These are phyloP conservation scores for Fusarium luffae DNA, from an alignment of 2,329 filamentous ascomycete species.

Conservation along the genomic window DNA sequence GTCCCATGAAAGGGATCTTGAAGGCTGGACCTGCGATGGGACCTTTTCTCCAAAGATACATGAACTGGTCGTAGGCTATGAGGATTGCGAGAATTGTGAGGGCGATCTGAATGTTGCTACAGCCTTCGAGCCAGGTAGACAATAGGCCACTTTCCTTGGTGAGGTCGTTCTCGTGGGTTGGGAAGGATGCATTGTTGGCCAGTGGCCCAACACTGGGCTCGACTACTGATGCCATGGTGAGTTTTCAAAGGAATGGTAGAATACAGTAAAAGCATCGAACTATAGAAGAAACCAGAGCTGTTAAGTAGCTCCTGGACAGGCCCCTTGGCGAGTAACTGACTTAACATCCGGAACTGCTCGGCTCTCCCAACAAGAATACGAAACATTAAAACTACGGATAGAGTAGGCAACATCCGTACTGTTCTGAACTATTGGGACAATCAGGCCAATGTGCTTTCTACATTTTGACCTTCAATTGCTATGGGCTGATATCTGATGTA, in stretches of 20 bases:
- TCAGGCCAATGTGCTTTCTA: neutral
- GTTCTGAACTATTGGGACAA: neutral
- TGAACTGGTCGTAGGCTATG: conserved; percentile 57
- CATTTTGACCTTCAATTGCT: neutral
- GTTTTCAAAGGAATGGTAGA: neutral
- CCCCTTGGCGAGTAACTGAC: rapidly evolving
- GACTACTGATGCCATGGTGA: conserved; percentile 6
- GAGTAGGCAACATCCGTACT: too few relatives aligned
- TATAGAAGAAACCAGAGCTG: neutral
- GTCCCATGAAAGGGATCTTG: conserved; percentile 78
- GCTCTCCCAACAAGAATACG: conserved; percentile 18
- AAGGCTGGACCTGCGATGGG: conserved; percentile 70
- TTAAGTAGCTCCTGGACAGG: neutral
- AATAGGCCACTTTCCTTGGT: conserved; percentile 8
- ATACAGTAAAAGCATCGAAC: rapidly evolving
- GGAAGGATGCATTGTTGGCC: conserved; percentile 8
- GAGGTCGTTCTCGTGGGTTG: neutral
- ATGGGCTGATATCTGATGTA: conserved; percentile 29
- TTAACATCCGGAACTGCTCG: neutral
- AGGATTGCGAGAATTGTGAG: conserved; percentile 49
- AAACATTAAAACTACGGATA: neutral
- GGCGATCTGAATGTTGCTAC: conserved; percentile 25
- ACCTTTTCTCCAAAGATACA: conserved; percentile 71
- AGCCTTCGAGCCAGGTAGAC: conserved; percentile 10
- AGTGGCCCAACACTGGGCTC: neutral